Evolutionary conservation across 148 eudicot species (phyloP).

Genomic region (Rhododendron molle): DNA sequence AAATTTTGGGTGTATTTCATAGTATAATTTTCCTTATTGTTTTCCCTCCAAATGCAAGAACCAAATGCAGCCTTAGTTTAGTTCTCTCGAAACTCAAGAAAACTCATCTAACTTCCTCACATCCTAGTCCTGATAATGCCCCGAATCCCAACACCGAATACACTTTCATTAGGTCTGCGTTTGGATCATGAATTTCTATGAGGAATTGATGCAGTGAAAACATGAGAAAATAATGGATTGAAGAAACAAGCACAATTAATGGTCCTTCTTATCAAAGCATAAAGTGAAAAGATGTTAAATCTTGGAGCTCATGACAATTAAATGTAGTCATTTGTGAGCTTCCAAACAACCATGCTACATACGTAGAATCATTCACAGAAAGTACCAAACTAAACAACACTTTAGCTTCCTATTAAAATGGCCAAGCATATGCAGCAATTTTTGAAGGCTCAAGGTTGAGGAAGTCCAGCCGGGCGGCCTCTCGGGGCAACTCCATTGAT

Average conservation of each 20-base stretch:
- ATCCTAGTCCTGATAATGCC: background rate
- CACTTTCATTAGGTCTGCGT: background rate
- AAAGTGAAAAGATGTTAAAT: background rate
- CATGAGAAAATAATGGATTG: background rate
- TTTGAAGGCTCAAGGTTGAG: background rate
- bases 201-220: background rate
- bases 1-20: background rate
- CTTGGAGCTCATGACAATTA: constrained; percentile 15
- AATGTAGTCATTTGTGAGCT: constrained; percentile 5
- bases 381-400: background rate
- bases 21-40: background rate
- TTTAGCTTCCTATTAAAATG: background rate
- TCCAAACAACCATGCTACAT: background rate
- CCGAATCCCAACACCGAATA: background rate
- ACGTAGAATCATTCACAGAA: background rate
- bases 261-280: background rate
- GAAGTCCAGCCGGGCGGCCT: constrained; percentile 12
- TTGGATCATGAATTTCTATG: background rate
- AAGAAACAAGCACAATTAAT: background rate
- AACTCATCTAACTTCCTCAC: background rate
- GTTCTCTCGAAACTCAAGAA: background rate
- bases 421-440: background rate
- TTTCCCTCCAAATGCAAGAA: background rate
- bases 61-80: background rate
- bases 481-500: constrained; percentile 14